A percentile compares a stretch with the other conserved stretches of the same genome.
These are phyloP conservation scores for Ustilago sp. DNA, from an alignment of 1,284 basidiomycete species.

Conservation along the genomic window DNA sequence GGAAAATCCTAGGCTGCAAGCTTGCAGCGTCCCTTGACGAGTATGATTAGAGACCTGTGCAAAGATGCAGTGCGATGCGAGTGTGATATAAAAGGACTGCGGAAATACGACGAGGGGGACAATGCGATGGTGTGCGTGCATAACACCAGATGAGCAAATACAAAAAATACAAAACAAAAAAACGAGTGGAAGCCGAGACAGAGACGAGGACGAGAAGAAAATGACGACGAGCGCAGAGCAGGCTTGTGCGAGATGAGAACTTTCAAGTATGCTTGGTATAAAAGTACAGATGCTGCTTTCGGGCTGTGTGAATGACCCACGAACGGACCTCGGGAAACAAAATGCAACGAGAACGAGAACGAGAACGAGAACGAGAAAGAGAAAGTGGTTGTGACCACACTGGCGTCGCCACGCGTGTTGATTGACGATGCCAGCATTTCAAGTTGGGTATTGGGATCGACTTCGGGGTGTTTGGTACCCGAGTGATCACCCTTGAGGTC, in stretches of 20 bases:
- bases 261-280: conserved; percentile 39
- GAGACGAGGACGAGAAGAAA: conserved; percentile 2
- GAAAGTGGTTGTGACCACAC: background rate
- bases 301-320: conserved; percentile 5
- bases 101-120: background rate
- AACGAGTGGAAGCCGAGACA: conserved; percentile 11
- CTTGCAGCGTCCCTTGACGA: conserved; percentile 39
- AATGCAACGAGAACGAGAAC: conserved; percentile 1
- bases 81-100: conserved; percentile 9
- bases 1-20: conserved; percentile 31
- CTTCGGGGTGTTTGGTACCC: background rate
- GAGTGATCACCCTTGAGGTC: background rate
- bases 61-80: conserved; percentile 33
- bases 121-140: conserved; percentile 26
- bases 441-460: background rate
- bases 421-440: background rate
- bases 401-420: background rate
- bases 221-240: conserved; percentile 19
- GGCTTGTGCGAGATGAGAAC: conserved; percentile 10
- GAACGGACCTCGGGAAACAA: conserved; percentile 1
- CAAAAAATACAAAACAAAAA: background rate
- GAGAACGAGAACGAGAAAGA: background rate
- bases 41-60: conserved; percentile 47
- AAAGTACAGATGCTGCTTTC: conserved; percentile 34
- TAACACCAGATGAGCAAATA: conserved; percentile 10